A percentile compares a stretch with the other conserved stretches of the same genome.
Evolutionary conservation across 208 protist species (phyloP).

Genomic region (Phytomonas sp.): DNA sequence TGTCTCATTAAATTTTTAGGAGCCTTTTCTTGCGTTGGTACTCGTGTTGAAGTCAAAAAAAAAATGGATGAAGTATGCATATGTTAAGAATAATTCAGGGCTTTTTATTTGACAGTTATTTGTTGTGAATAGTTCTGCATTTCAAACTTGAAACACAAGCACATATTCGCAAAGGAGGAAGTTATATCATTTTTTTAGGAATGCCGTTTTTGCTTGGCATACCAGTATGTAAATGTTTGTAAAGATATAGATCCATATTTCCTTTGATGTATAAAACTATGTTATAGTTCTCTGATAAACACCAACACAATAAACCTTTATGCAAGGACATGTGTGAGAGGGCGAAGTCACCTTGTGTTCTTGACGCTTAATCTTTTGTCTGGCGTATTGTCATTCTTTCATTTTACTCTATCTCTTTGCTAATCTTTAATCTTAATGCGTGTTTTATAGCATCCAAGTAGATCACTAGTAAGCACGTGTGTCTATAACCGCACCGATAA

Average conservation of each 20-base stretch:
- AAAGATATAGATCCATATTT: not conserved
- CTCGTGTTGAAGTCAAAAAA: not conserved
- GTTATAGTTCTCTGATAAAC: not conserved
- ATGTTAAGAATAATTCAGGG: slow-evolving; percentile 7
- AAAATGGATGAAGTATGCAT: not conserved
- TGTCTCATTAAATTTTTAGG: slow-evolving; percentile 81
- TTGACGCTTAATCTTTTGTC: not conserved
- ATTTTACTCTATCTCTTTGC: not conserved
- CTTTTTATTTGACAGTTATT: slow-evolving; percentile 11
- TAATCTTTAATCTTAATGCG: too few species aligned
- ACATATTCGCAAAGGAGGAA: not conserved
- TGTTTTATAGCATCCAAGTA: too few species aligned
- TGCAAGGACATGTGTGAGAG: not conserved
- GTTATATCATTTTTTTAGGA: not conserved
- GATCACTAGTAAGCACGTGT: too few species aligned
- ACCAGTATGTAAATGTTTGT: not conserved
- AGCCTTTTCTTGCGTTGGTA: not conserved
- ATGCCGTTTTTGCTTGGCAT: not conserved
- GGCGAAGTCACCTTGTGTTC: not conserved
- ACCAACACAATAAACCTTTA: not conserved
- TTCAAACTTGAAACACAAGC: slow-evolving; percentile 3
- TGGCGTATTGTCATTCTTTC: not conserved
- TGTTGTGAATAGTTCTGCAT: not conserved
- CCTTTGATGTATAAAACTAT: not conserved
- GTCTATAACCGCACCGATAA: too few species aligned